Evolutionary conservation across 495 filamentous ascomycete species (phyloP), one percentile per base, ranked within the genome.

Genomic region (Penicillium cataractarum): DNA sequence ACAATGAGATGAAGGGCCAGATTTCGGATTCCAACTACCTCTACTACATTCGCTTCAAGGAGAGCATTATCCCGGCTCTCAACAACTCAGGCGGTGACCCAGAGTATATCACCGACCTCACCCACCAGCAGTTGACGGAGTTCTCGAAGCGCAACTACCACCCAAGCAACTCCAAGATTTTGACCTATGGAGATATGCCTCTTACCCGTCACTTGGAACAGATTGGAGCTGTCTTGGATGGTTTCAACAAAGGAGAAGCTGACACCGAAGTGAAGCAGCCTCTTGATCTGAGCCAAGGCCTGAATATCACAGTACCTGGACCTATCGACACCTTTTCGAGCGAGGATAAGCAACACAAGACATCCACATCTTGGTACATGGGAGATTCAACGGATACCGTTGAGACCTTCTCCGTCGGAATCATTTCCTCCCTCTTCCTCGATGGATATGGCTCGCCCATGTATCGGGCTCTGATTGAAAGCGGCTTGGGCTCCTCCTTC

Each of bases 1-100:
- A 99, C 76, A 99, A 99, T 70, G 95, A 99, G 78, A 99, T 99
- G 95, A 99, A 99, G 76, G 95, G 95, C 0, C 92, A 97, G 71
- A 97, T 98, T 86, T 98, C 95, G 8, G 95, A 98, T 74, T 91
- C 95, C 15, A 92, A 92, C 68, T 98, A 99, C 74, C 82, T 98
- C 3, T 99, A 89, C 78, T 97, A 97, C 66, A 95, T 97, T 62
- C 82, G 87, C 55, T 98, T 96, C 71, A 92, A 95, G 71, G 92
- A 99, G 63, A 92, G 94, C 74, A 92, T 99, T 22, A 92, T 95
- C 70, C 95, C 95, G 0, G 86, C 88, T 15, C 89, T 99, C 65
- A 89, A 98, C 76, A 97, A 99, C 78, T 97, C 93, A 4, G 95
- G 96, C 27, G 95, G 95, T 22, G 95, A 98, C 72, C 95, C 95